Evolutionary conservation across 441 rosid species (phyloP), one percentile per base, ranked within the genome.

Genomic region (Cnidoscolus chayamansa): DNA sequence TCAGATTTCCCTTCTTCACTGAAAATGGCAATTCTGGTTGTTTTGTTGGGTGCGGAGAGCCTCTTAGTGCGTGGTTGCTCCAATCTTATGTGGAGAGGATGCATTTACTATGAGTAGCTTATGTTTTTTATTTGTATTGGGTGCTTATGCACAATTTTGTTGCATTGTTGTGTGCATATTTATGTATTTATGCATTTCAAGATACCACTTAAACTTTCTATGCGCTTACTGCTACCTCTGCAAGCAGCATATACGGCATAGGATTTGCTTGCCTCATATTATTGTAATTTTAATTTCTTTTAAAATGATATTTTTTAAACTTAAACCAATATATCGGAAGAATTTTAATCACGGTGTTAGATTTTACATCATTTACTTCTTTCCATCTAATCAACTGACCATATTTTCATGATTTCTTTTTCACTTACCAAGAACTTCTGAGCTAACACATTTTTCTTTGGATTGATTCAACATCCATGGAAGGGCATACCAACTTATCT

Each of bases 1-100:
- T 91, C 77, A 85, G 92, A 71, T 94, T 91, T 66, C 97, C 98
- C 7, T 94, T 94, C 66, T 87, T 81, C 78, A 88, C 78, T 0
- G 97, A 90, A 81, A 89, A 84, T 48, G 95, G 95, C 25, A 94
- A 94, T 76, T 86, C 95, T 0, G 93, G 98, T 16, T 94, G 98
- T 75, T 91, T 94, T 76, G 85, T 94, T n/a, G 96, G 97, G 56
- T 79, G 90, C 11, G 95, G 92, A 4, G 91, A 94, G 83, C 78
- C 97, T 13, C 93, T 89, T 20, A 87, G 78, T 72, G 77, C 76
- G 48, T 94, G 97, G 92, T 77, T 94, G 80, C 84, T 79, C 60
- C 92, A 90, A 77, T 87, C 97, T 11, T 87, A 86, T 16, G 95
- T 89, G 75, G 96, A 94, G 71, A 83, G 95, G 79, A 94, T 94